Conservation (phyloP, 345 rosid genomes). For the Lepidium africanum region DNA sequence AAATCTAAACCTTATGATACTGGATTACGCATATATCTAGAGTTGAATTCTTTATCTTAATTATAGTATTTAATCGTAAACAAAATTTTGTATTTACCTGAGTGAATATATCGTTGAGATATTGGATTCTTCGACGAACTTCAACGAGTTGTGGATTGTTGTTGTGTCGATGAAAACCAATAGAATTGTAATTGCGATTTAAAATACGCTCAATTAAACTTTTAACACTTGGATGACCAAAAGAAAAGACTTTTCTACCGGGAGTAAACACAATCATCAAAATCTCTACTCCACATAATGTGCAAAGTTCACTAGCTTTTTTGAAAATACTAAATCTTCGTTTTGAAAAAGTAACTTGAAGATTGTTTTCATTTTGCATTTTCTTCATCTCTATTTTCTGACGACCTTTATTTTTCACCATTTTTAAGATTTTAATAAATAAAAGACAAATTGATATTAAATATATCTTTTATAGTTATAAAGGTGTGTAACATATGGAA, state of each 20-base stretch:
- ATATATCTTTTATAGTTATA: neutral
- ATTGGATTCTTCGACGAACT: slow-evolving; percentile 26
- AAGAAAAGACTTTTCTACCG: slow-evolving; percentile 39
- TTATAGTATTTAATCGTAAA: too few relatives aligned
- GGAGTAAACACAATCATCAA: slow-evolving; percentile 13
- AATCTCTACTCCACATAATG: slow-evolving; percentile 5
- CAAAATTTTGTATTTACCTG: slow-evolving; percentile 3
- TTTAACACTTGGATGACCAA: slow-evolving; percentile 44
- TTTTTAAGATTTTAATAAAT: neutral
- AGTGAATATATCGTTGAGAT: slow-evolving; percentile 37
- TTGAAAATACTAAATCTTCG: slow-evolving; percentile 12
- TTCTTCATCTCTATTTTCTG: neutral
- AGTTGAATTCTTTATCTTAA: too few relatives aligned
- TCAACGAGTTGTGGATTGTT: slow-evolving; percentile 10
- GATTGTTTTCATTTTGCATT: neutral
- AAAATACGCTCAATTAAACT: slow-evolving; percentile 24
- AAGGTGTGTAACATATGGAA: neutral
- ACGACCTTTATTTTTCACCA: slow-evolving; percentile 23
- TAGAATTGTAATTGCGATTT: neutral
- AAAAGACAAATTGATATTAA: neutral
- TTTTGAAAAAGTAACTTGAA: slow-evolving; percentile 22
- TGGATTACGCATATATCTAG: too few relatives aligned
- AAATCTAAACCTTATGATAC: too few relatives aligned
- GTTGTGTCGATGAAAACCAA: too few relatives aligned
- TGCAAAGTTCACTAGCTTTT: slow-evolving; percentile 24